Conservation (phyloP, 2,329 filamentous ascomycete genomes). For the Xylaria digitata region DNA sequence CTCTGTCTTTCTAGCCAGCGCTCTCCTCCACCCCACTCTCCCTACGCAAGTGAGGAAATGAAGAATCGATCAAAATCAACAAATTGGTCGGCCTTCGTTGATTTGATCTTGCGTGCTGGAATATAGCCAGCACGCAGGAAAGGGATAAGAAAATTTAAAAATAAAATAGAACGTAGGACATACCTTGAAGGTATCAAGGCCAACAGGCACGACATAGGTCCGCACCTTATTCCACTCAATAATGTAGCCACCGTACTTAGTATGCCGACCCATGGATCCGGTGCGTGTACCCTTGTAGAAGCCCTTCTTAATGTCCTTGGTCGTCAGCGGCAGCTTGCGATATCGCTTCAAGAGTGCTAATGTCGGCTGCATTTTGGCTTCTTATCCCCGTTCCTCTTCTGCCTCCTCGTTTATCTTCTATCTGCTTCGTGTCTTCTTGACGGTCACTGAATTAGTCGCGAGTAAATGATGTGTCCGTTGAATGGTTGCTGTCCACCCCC, state of each 20-base stretch:
- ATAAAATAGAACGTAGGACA: conserved; percentile 36
- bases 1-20: background rate
- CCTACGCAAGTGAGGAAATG: background rate
- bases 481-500: background rate
- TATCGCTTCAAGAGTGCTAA: conserved; percentile 73
- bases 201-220: conserved; percentile 84
- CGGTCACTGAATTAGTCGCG: background rate
- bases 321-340: conserved; percentile 83
- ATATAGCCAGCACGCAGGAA: too few relatives aligned
- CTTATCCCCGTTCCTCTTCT: conserved; percentile 18
- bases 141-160: background rate
- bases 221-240: conserved; percentile 90
- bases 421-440: background rate
- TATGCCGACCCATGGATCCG: conserved; percentile 87
- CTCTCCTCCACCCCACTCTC: background rate
- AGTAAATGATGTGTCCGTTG: background rate
- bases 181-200: conserved; percentile 78
- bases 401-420: background rate
- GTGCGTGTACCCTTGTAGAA: conserved; percentile 97
- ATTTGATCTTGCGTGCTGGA: background rate
- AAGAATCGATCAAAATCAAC: background rate
- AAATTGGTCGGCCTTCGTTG: background rate
- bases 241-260: conserved; percentile 83
- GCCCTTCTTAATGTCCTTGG: conserved; percentile 91
- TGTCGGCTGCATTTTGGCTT: conserved; percentile 72